These are phyloP conservation scores for Sambucus nigra DNA, from an alignment of 129 eudicot species.

Conservation along the genomic window DNA sequence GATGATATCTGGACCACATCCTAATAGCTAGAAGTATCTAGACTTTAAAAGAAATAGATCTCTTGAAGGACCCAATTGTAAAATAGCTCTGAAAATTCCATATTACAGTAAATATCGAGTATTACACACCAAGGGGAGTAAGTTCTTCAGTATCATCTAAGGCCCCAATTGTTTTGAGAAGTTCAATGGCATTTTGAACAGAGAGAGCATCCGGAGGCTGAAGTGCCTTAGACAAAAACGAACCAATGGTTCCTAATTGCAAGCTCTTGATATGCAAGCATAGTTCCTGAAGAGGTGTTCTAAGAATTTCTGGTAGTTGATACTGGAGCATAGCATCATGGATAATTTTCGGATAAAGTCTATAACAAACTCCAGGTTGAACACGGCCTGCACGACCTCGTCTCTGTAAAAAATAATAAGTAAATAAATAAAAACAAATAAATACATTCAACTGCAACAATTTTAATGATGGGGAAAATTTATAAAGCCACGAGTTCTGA, in stretches of 20 bases:
- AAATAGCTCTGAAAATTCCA: too few species aligned
- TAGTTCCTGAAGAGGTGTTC: slow-evolving; percentile 92
- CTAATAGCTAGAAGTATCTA: too few species aligned
- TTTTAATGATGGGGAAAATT: too few species aligned
- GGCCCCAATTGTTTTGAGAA: slow-evolving; percentile 91
- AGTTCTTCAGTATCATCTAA: slow-evolving; percentile 86
- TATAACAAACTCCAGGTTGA: slow-evolving; percentile 87
- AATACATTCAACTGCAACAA: background rate
- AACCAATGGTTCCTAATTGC: slow-evolving; percentile 67
- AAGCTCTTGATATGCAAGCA: slow-evolving; percentile 89
- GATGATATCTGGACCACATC: too few species aligned
- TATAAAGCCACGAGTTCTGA: background rate
- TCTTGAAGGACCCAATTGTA: too few species aligned
- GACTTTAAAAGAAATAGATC: too few species aligned
- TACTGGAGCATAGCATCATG: slow-evolving; percentile 88
- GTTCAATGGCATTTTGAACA: slow-evolving; percentile 90
- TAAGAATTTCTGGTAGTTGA: slow-evolving; percentile 88
- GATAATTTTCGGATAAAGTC: slow-evolving; percentile 77
- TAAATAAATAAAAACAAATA: background rate
- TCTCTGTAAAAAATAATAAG: slow-evolving; percentile 37
- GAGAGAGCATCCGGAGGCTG: slow-evolving; percentile 93
- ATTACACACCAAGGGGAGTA: slow-evolving; percentile 75
- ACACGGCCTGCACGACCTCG: slow-evolving; percentile 99
- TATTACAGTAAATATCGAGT: background rate
- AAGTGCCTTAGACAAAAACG: slow-evolving; percentile 77